phyloP scores from a whole-genome alignment of 2,329 filamentous ascomycete species.

The Sclerotiophoma versabilis region DNA sequence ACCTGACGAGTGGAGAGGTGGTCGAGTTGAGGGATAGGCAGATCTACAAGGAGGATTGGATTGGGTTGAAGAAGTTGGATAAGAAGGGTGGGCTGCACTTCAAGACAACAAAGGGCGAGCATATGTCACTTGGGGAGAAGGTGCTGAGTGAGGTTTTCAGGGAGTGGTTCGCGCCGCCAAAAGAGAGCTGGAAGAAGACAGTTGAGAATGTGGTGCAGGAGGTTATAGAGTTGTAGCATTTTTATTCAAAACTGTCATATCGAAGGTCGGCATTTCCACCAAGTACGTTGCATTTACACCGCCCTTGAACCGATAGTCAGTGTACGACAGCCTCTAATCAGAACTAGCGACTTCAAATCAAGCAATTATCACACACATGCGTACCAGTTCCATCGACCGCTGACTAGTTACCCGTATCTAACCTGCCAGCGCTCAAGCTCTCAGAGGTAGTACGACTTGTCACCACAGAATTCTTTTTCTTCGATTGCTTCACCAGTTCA shows the following conservation, averaged over 20 bases:
- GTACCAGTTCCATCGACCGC: too few relatives aligned
- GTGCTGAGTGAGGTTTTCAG: conserved; percentile 70
- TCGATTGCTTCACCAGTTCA: background rate
- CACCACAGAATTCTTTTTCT: background rate
- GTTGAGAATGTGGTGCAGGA: conserved; percentile 25
- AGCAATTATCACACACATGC: background rate
- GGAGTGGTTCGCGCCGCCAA: conserved; percentile 66
- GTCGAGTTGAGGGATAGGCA: conserved; percentile 71
- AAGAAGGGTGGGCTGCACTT: conserved; percentile 80
- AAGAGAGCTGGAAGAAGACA: conserved; percentile 18
- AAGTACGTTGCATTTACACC: too few relatives aligned
- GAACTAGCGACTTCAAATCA: too few relatives aligned
- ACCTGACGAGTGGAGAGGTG: conserved; percentile 67
- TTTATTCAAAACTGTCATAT: too few relatives aligned
- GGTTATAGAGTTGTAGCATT: conserved; percentile 35
- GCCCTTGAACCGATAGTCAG: too few relatives aligned
- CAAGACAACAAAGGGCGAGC: conserved; percentile 73
- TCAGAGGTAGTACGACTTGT: background rate
- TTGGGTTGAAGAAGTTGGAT: conserved; percentile 82
- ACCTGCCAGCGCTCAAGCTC: background rate
- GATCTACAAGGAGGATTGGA: conserved; percentile 91
- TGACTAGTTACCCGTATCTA: too few relatives aligned
- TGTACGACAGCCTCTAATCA: too few relatives aligned
- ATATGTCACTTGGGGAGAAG: conserved; percentile 80
- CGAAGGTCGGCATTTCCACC: background rate